Base-by-base conservation (phyloP, 2,329 filamentous ascomycete species). In the Colletotrichum chlorophyti region DNA sequence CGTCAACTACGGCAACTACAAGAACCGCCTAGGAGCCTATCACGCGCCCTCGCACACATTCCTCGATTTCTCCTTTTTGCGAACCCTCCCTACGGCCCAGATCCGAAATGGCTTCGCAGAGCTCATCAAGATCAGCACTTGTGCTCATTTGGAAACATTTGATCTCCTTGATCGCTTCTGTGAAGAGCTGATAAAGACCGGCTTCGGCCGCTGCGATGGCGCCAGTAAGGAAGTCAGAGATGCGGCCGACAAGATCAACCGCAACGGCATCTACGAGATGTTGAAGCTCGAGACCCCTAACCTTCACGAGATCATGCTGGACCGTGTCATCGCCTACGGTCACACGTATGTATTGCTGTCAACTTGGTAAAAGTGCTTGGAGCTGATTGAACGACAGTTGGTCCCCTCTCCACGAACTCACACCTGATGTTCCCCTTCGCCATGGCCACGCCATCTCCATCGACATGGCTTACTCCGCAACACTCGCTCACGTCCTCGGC, bases 391-490 rank as follows among this genome's bases (percentile, higher is more conserved):
- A 1, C 38, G 26, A n/a, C 38, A 85, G 82, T 6, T 91, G 88
- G 88, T 90, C 87, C 4, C 88, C 88, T 17, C 78, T 90, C 6
- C 87, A 91, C 67, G 88, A 91, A 72, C 81, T 91, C 9, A 79
- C 88, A 0, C 88, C 88, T 0, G 82, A 87, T 47, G 85, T 86
- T 0, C 88, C 88, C 1, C 81, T 91, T 38, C 84, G 88, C 37
- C 89, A 91, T 68, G 88, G 88, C 4, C 88, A 91, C 67, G 88
- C 88, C 63, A 91, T 91, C 64, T 88, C 85, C 3, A 89, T 91
- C 61, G 88, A 91, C 69, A 91, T 91, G 88, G 88, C 88, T 0
- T 91, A 88, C 73, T 89, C 87, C 0, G 87, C 88, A 0, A 91
- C 88, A 0, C 78, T 91, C 4, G 86, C 88, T 15, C 82, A 87